Base-by-base conservation (phyloP, 306 rosid species). In the Quercus dentata region DNA sequence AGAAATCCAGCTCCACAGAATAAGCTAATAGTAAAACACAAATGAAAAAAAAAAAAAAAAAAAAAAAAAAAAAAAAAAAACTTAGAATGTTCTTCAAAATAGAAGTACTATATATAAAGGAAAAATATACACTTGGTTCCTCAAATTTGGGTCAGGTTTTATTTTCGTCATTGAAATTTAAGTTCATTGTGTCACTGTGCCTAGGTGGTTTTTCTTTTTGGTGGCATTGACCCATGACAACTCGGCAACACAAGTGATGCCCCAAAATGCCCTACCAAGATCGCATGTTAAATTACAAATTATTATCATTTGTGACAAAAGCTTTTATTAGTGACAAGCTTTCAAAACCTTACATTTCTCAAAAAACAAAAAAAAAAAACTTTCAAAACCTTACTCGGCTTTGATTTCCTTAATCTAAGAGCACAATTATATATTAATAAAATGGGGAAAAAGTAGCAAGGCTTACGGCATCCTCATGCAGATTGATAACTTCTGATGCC, bases 401-500 rank as follows among this genome's bases (percentile, higher is more conserved):
- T 33, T 67, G 52, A 67, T 65, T 30, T 6, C 21, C 54, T 49
- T 65, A 13, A 62, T 4, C 3, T 27, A 62, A 62, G 69, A 62
- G 9, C 51, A 18, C 25, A 59, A 59, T 59, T 11, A 58, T 6
- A 58, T 58, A 21, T 20, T 17, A 6, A 30, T 5, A 30, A 17
- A 30, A 67, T 31, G 44, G 35, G 72, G 27, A 19, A 67, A 19
- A 67, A 73, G 33, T 30, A 49, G 49, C 12, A 63, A 59, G 62
- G 71, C 86, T 85, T 83, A 83, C 91, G 56, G 79, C 78, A 63
- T 79, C 27, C 59, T 62, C 65, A 19, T 83, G 81, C 14, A 54
- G 38, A 76, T 87, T 46, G 35, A 84, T 80, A 77, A 84, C 87
- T 85, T 85, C 90, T 51, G 94, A 89, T 65, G 79, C 86, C 1